A percentile compares a stretch with the other conserved stretches of the same genome.
phyloP scores from a whole-genome alignment of 768 basidiomycete genomes.

The Suillus luteus region DNA sequence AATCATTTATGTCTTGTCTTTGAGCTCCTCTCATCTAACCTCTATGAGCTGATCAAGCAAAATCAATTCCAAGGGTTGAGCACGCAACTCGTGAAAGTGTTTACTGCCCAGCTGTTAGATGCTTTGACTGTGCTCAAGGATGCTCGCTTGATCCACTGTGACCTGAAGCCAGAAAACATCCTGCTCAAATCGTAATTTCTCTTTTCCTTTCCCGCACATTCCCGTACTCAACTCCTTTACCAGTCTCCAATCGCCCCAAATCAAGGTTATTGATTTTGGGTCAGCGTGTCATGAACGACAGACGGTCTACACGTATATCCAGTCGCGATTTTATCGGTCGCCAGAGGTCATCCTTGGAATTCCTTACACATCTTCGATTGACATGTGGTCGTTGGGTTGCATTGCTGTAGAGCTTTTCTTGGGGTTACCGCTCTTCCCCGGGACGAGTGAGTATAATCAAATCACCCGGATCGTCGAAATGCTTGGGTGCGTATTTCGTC shows the following conservation, averaged over 20 bases:
- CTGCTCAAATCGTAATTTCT: conserved; percentile 82
- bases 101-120: conserved; percentile 94
- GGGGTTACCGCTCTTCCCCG: conserved; percentile 94
- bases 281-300: conserved; percentile 98
- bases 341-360: conserved; percentile 96
- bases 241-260: conserved; percentile 94
- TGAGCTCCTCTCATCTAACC: conserved; percentile 93
- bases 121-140: conserved; percentile 92
- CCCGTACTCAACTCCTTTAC: conserved; percentile 7
- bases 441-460: conserved; percentile 99
- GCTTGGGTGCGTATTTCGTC: conserved; percentile 75
- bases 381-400: conserved; percentile 99
- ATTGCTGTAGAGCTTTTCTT: conserved; percentile 98
- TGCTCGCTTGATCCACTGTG: conserved; percentile 95
- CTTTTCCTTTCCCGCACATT: conserved; percentile 3
- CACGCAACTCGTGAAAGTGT: conserved; percentile 97
- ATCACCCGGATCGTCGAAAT: conserved; percentile 96
- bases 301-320: conserved; percentile 99
- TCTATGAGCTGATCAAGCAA: conserved; percentile 99
- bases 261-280: conserved; percentile 99
- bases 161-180: conserved; percentile 99
- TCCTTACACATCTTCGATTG: conserved; percentile 92
- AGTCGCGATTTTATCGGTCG: conserved; percentile 97
- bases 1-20: conserved; percentile 97
- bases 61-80: conserved; percentile 98